phyloP scores from a whole-genome alignment of 768 basidiomycete species.

The Suillus brevipes region DNA sequence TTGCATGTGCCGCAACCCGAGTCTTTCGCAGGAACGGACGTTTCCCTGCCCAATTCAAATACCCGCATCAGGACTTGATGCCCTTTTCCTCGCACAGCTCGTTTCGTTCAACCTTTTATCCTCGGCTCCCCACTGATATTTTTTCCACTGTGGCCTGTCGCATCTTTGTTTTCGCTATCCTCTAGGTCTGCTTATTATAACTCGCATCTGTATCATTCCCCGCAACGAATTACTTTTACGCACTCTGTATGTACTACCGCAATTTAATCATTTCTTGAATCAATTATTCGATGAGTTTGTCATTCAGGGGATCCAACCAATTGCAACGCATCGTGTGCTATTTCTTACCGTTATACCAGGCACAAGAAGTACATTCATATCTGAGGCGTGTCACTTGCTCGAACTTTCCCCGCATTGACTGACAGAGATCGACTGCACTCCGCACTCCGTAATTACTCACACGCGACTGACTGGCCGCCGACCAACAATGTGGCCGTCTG shows the following conservation, averaged over 20 bases:
- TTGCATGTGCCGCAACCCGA: slow-evolving; percentile 47
- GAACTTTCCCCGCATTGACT: background rate
- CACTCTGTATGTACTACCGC: slow-evolving; percentile 20
- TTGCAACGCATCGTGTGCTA: background rate
- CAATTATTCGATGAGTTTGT: background rate
- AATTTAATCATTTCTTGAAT: background rate
- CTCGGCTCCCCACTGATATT: slow-evolving; percentile 11
- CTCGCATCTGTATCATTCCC: slow-evolving; percentile 29
- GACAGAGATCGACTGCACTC: background rate
- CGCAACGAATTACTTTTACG: slow-evolving; percentile 14
- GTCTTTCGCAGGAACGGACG: slow-evolving; percentile 17
- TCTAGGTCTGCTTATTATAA: slow-evolving; percentile 5
- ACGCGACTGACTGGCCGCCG: background rate
- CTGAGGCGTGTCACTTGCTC: background rate
- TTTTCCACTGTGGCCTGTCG: slow-evolving; percentile 9
- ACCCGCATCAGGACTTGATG: slow-evolving; percentile 29
- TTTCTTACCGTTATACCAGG: background rate
- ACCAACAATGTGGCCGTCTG: background rate
- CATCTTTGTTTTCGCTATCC: background rate
- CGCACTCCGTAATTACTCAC: background rate
- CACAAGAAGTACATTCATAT: background rate
- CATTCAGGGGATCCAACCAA: background rate
- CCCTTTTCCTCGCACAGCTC: background rate
- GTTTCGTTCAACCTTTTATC: background rate
- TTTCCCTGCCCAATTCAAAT: slow-evolving; percentile 11